Base-by-base conservation (phyloP, 257 asterid genomes). In the Jacaranda copaia region DNA sequence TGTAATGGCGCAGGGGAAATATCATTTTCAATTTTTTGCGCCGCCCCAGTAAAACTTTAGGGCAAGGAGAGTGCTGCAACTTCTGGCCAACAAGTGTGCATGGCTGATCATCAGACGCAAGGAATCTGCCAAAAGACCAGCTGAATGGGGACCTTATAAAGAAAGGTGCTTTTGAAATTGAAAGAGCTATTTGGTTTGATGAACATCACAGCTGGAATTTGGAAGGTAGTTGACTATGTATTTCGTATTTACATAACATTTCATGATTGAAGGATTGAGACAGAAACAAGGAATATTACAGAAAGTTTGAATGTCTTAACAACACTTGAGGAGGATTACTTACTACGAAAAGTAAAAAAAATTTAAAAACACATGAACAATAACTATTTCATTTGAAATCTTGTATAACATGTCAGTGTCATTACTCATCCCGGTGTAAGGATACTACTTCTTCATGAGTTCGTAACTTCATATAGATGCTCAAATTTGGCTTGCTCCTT, bases 251-350 rank as follows among this genome's bases (percentile, higher is more conserved):
- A 13, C 45, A 25, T 5, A 12, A 19, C 13, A n/a, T 57, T 11
- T 40, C 3, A 38, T 72, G 67, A 42, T 72, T 72, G 65, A 36
- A 70, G 53, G 67, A 72, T 72, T n/a, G 64, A 16, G 75, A 36
- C 63, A 32, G 9, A 5, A n/a, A 67, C 3, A 19, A 45, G 58
- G 48, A 67, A 67, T 9, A 16, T 6, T 25, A 25, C 32, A 25
- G 32, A 63, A 7, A 16, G 8, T 8, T 14, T 38, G 0, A 35
- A 35, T 35, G 45, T 36, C 46, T 36, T 12, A 64, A 42, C 40
- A 8, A n/a, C 36, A 39, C 2, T 39, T 43, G 3, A 38, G 51
- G 36, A 15, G 6, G 25, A 35, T 63, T n/a, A 60, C 18, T 63
- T n/a, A 39, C 20, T 14, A 15, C 8, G 5, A 13, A 13, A 25